Conservation (phyloP, 768 basidiomycete genomes). For the Tephrocybe rancida region DNA sequence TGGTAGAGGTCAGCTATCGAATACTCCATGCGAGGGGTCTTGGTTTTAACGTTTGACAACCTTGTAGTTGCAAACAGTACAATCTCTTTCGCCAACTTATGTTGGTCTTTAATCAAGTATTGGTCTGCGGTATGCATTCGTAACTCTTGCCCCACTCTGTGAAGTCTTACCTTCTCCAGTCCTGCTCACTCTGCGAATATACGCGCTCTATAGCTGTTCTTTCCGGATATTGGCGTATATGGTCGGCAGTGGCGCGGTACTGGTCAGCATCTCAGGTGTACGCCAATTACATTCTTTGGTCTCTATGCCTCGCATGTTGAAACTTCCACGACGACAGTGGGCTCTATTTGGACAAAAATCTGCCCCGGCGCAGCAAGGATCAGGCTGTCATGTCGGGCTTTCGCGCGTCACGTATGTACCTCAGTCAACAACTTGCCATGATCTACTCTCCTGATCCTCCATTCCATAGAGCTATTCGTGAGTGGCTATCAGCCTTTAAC, state of each 20-base stretch:
- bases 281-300: slow-evolving; percentile 20
- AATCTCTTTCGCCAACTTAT: slow-evolving; percentile 41
- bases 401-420: slow-evolving; percentile 30
- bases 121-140: slow-evolving; percentile 43
- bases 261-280: slow-evolving; percentile 38
- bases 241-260: slow-evolving; percentile 28
- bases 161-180: slow-evolving; percentile 23
- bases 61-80: slow-evolving; percentile 40
- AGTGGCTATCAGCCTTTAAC: background rate
- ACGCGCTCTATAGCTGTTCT: slow-evolving; percentile 49
- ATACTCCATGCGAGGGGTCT: background rate
- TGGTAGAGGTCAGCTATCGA: background rate
- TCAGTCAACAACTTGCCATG: background rate
- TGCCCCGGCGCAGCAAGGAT: slow-evolving; percentile 18
- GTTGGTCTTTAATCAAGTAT: slow-evolving; percentile 44
- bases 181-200: slow-evolving; percentile 48
- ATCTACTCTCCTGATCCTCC: background rate
- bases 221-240: slow-evolving; percentile 37
- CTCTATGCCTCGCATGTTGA: background rate
- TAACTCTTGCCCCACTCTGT: background rate
- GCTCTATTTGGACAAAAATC: slow-evolving; percentile 41
- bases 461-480: slow-evolving; percentile 19
- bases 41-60: background rate
- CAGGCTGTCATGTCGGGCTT: slow-evolving; percentile 39
- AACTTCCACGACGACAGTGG: slow-evolving; percentile 34